phyloP scores from a whole-genome alignment of 73 alveolate species.

The Paramecium biaurelia region DNA sequence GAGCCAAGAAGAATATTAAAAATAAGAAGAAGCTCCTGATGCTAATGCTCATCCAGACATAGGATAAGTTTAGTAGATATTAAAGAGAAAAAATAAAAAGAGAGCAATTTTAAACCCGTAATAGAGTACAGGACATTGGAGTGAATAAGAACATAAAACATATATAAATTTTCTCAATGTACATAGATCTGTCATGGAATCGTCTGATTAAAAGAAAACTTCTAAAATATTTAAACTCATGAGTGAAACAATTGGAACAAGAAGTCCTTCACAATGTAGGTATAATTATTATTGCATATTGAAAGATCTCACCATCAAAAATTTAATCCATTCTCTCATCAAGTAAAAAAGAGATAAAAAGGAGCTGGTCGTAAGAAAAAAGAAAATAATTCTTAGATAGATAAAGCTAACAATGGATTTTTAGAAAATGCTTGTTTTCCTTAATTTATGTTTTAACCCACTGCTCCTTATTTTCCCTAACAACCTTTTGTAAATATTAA shows the following conservation, averaged over 20 bases:
- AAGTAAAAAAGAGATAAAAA: slow-evolving; percentile 27
- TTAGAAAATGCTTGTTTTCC: slow-evolving; percentile 3
- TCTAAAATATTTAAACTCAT: slow-evolving; percentile 11
- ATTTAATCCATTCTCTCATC: slow-evolving; percentile 18
- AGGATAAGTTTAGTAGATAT: background rate
- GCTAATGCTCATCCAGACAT: background rate
- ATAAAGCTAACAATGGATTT: background rate
- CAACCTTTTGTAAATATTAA: slow-evolving; percentile 2
- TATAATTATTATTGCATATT: background rate
- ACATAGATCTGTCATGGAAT: slow-evolving; percentile 10
- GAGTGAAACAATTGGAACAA: slow-evolving; percentile 19
- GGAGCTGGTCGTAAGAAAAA: slow-evolving; percentile 43
- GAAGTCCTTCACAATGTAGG: slow-evolving; percentile 44
- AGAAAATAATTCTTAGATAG: background rate
- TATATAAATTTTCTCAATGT: background rate
- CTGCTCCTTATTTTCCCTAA: background rate
- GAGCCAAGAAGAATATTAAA: background rate
- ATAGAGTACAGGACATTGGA: slow-evolving; percentile 41
- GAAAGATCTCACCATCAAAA: slow-evolving; percentile 29
- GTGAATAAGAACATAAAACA: slow-evolving; percentile 30
- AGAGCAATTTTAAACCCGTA: slow-evolving; percentile 25
- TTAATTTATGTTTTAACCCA: background rate
- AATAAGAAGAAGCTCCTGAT: background rate
- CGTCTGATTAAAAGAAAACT: slow-evolving; percentile 8
- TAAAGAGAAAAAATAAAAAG: slow-evolving; percentile 38